phyloP scores from a whole-genome alignment of 2,329 filamentous ascomycete species.

The Penicillium fuscoglaucum region DNA sequence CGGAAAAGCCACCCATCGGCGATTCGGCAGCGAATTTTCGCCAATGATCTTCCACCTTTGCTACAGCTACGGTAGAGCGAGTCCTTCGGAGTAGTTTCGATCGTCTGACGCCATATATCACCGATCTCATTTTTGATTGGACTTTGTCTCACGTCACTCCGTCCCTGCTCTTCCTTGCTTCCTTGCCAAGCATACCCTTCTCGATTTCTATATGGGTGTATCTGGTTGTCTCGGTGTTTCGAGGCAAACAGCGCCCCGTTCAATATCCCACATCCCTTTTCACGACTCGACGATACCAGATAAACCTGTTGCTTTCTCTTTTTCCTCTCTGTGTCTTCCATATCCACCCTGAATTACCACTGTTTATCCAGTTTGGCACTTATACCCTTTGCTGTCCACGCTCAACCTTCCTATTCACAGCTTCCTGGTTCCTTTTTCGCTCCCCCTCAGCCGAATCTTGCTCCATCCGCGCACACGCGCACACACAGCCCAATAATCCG shows the following conservation, averaged over 20 bases:
- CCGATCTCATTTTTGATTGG: neutral
- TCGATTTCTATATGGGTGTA: conserved; percentile 4
- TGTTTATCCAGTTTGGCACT: conserved; percentile 11
- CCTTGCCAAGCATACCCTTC: neutral
- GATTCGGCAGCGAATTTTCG: neutral
- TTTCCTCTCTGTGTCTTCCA: conserved; percentile 1
- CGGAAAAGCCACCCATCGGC: neutral
- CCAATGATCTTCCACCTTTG: neutral
- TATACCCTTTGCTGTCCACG: conserved; percentile 21
- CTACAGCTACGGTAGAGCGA: neutral
- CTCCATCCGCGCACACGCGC: neutral
- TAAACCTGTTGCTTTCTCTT: conserved; percentile 11
- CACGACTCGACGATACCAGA: conserved; percentile 20
- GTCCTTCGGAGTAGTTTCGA: neutral
- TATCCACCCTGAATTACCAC: neutral
- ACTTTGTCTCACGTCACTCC: neutral
- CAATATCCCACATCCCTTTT: conserved; percentile 5
- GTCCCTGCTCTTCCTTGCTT: neutral
- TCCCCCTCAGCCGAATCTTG: conserved; percentile 1
- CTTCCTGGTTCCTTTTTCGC: conserved; percentile 1
- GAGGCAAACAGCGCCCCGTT: neutral
- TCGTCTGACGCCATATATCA: conserved; percentile 1
- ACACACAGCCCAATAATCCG: neutral
- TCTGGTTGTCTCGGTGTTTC: neutral
- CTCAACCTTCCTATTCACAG: conserved; percentile 5